Percentiles rank a stretch among this genome's conserved stretches.
Conservation (phyloP, 169 alveolate genomes). For the Plasmodium fragile region DNA sequence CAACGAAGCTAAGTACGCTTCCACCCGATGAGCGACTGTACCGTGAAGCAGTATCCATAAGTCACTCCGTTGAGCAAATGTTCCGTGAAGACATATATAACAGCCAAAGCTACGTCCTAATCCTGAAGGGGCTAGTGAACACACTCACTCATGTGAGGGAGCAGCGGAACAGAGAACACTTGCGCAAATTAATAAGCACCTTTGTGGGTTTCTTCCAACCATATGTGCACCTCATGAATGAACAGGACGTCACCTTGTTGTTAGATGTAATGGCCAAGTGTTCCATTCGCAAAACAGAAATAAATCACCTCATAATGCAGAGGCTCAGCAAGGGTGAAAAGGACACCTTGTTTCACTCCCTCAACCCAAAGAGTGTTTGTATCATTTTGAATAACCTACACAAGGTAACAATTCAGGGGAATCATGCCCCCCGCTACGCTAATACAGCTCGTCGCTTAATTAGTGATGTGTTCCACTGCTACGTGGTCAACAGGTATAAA, state of each 20-base stretch:
- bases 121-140: conserved; percentile 54
- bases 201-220: conserved; percentile 20
- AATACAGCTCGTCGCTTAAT: neutral
- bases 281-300: neutral
- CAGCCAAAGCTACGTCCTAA: conserved; percentile 63
- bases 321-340: conserved; percentile 3
- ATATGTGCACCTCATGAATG: conserved; percentile 38
- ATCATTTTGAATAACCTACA: conserved; percentile 41
- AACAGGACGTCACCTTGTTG: conserved; percentile 55
- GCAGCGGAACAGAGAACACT: neutral
- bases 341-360: conserved; percentile 22
- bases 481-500: conserved; percentile 6
- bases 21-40: neutral
- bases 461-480: conserved; percentile 21
- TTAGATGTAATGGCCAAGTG: conserved; percentile 44
- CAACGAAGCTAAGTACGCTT: neutral
- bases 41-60: conserved; percentile 6
- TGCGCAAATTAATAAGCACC: neutral
- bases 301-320: conserved; percentile 2
- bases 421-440: neutral
- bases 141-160: conserved; percentile 9
- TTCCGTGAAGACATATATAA: conserved; percentile 18
- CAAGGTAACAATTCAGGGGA: neutral
- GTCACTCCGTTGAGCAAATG: neutral
- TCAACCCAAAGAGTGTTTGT: conserved; percentile 41